Evolutionary conservation across 2,329 filamentous ascomycete genomes (phyloP), one percentile per base, ranked within the genome.

Genomic region (Rhinocladiella mackenziei): DNA sequence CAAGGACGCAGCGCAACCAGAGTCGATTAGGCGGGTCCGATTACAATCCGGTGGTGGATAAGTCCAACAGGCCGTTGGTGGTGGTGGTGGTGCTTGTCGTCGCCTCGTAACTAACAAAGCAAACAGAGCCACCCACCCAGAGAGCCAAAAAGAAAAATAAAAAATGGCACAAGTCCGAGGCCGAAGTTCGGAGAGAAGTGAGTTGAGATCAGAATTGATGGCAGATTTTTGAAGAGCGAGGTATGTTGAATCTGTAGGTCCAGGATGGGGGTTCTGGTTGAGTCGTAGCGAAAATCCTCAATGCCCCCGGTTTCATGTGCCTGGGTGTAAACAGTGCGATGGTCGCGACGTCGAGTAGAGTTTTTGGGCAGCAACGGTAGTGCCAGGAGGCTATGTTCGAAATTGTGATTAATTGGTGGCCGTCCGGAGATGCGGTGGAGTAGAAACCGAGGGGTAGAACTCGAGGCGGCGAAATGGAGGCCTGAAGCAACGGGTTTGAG

Each of bases 61-160:
- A 33, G 35, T 38, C 11, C 29, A 17, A 37, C 14, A 19, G 29
- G 30, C 23, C 23, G 20, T 29, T n/a, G 26, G 4, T 30, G 30
- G 13, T n/a, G 19, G 8, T 22, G 36, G 23, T 3, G 40, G 14
- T 35, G 34, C 25, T 39, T 25, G 35, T 20, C 23, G 48, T 36
- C 33, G 42, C 20, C 35, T 43, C 15, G 39, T 25, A 39, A 37
- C 34, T 31, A 38, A 38, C 34, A 25, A 48, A 45, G 45, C 38
- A 51, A 48, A 48, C 45, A 45, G 41, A 45, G 38, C 39, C 37
- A 36, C 42, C 49, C 28, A 25, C 44, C 42, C 44, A 42, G 25
- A 38, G 14, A n/a, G 23, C 39, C 33, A 39, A 37, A 29, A 31
- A 48, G 43, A 14, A 23, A 10, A 20, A 22, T 11, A 35, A 22